Evolutionary conservation across 1,284 basidiomycete species (phyloP).

Genomic region (Ganoderma lingzhi): DNA sequence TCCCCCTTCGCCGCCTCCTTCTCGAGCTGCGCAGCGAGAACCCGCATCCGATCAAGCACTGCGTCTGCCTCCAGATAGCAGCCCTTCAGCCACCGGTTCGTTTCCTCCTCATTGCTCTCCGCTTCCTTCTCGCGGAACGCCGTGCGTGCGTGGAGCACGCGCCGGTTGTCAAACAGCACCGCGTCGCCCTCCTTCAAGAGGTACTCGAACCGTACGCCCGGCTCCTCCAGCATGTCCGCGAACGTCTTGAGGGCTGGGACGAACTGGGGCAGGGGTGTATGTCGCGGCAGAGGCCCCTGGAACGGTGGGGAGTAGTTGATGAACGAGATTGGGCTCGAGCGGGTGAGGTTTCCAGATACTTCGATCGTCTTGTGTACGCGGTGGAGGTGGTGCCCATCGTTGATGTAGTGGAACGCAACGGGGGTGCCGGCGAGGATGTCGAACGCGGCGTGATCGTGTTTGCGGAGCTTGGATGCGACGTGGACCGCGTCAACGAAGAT

Average conservation of each 20-base stretch:
- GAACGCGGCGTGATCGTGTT: conserved; percentile 62
- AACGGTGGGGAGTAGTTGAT: conserved; percentile 97
- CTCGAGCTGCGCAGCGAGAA: conserved; percentile 32
- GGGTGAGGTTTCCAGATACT: conserved; percentile 47
- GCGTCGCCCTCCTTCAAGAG: conserved; percentile 86
- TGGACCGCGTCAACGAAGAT: conserved; percentile 89
- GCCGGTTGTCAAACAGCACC: conserved; percentile 92
- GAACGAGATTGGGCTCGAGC: conserved; percentile 52
- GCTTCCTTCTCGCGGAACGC: conserved; percentile 62
- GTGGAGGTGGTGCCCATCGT: conserved; percentile 89
- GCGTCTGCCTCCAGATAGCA: conserved; percentile 88
- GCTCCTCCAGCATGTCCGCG: conserved; percentile 65
- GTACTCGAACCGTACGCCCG: conserved; percentile 67
- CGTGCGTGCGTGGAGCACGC: conserved; percentile 90
- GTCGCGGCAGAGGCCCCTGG: conserved; percentile 78
- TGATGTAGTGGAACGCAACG: conserved; percentile 92
- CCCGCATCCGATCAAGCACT: conserved; percentile 67
- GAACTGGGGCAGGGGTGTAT: conserved; percentile 59
- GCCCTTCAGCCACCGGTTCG: conserved; percentile 85
- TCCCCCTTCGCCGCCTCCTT: neutral
- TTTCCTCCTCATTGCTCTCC: conserved; percentile 51
- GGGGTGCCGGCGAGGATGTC: conserved; percentile 65
- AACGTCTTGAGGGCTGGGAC: conserved; percentile 77
- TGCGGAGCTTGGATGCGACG: conserved; percentile 69
- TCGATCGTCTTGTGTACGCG: conserved; percentile 85